Evolutionary conservation across 495 filamentous ascomycete species (phyloP).

Genomic region (Penicillium dipodomyicola): DNA sequence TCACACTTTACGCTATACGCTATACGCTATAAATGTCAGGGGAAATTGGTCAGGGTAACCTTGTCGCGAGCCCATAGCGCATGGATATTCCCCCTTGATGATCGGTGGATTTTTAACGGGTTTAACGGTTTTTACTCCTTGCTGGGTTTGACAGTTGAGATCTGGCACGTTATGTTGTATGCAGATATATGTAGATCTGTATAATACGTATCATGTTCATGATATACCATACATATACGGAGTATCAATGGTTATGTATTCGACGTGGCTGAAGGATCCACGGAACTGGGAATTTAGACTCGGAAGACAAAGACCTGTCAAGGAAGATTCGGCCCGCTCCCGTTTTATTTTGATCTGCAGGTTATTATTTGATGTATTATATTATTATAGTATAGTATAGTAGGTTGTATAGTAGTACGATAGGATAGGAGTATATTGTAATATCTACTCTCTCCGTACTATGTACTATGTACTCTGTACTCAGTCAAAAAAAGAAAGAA

Average conservation of each 20-base stretch:
- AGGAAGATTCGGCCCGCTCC: slow-evolving; percentile 34
- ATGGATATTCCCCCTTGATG: neutral
- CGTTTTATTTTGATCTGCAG: slow-evolving; percentile 10
- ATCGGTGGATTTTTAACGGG: neutral
- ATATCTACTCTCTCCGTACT: neutral
- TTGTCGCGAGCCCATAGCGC: slow-evolving; percentile 3
- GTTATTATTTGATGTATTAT: neutral
- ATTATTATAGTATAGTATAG: neutral
- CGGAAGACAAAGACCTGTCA: slow-evolving; percentile 22
- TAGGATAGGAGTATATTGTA: too few species aligned
- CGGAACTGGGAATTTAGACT: slow-evolving; percentile 3
- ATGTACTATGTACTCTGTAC: too few species aligned
- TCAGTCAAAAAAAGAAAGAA: neutral
- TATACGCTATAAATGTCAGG: neutral
- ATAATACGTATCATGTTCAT: too few species aligned
- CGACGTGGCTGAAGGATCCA: neutral
- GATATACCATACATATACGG: too few species aligned
- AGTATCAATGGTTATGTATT: too few species aligned
- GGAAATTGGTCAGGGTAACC: slow-evolving; percentile 2
- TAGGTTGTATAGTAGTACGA: too few species aligned
- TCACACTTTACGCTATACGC: neutral
- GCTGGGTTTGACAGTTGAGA: neutral
- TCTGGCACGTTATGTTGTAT: neutral
- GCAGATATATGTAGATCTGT: too few species aligned
- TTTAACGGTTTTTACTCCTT: neutral